phyloP scores from a whole-genome alignment of 768 basidiomycete genomes.

The Mycena capillaripes region DNA sequence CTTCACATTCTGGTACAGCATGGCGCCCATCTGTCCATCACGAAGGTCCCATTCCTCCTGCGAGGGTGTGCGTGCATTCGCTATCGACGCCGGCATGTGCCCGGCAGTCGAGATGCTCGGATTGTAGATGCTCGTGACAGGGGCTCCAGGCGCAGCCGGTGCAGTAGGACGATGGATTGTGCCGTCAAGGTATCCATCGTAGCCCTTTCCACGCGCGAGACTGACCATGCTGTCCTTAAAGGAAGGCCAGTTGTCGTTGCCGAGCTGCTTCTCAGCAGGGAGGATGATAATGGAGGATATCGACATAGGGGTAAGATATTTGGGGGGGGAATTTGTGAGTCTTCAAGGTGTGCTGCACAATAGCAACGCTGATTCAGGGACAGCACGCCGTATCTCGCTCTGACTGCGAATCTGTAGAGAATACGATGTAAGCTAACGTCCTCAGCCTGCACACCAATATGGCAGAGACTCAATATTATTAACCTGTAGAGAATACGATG shows the following conservation, averaged over 20 bases:
- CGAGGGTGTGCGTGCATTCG: no score
- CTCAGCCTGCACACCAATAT: constrained; percentile 12
- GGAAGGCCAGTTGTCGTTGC: not conserved
- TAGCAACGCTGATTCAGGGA: no score
- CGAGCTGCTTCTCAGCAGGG: constrained; percentile 18
- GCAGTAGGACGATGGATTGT: not conserved
- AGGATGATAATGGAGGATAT: constrained; percentile 10
- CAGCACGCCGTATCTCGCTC: no score
- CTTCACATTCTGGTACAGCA: constrained; percentile 6
- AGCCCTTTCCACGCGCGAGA: not conserved
- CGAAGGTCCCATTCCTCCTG: constrained; percentile 15
- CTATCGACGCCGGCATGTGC: no score
- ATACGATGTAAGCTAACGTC: no score
- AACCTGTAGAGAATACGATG: constrained; percentile 11
- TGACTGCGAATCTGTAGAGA: no score
- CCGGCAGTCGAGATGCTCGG: no score
- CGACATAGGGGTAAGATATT: constrained; percentile 6
- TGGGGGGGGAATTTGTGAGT: no score
- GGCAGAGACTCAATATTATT: constrained; percentile 14
- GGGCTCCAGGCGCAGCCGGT: not conserved
- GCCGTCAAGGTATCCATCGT: not conserved
- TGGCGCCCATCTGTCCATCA: constrained; percentile 2
- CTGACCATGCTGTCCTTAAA: constrained; percentile 5
- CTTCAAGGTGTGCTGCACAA: no score
- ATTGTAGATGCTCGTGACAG: not conserved